phyloP scores from a whole-genome alignment of 2,329 filamentous ascomycete genomes.

The Ustilaginoidea virens region DNA sequence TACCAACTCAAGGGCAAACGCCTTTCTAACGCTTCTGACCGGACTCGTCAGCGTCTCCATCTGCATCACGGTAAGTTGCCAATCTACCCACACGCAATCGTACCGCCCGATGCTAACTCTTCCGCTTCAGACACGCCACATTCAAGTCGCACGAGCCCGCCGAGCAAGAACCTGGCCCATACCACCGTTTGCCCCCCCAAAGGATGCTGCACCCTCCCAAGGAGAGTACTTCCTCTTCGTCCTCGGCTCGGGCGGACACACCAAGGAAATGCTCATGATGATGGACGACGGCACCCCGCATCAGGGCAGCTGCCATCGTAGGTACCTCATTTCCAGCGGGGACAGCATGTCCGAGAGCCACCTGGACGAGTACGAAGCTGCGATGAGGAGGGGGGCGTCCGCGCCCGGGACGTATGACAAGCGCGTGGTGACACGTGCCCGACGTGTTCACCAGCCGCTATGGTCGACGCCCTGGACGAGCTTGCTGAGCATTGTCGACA shows the following conservation, averaged over 20 bases:
- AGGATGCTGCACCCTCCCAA: not conserved
- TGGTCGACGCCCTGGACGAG: slow-evolving; percentile 56
- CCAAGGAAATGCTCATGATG: slow-evolving; percentile 84
- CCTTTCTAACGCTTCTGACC: slow-evolving; percentile 8
- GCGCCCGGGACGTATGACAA: slow-evolving; percentile 41
- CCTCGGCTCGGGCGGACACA: slow-evolving; percentile 87
- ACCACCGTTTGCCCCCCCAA: not conserved
- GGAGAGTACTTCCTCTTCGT: slow-evolving; percentile 55
- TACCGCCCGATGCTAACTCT: not conserved
- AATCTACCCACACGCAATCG: not conserved
- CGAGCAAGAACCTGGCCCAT: slow-evolving; percentile 7
- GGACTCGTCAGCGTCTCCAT: slow-evolving; percentile 10
- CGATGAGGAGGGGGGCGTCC: slow-evolving; percentile 12
- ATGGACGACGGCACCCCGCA: slow-evolving; percentile 44
- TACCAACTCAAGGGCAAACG: too few relatives aligned
- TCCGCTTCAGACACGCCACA: slow-evolving; percentile 13
- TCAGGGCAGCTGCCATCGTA: slow-evolving; percentile 46
- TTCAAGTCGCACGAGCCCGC: slow-evolving; percentile 12
- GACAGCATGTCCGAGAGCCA: slow-evolving; percentile 52
- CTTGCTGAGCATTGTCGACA: slow-evolving; percentile 47
- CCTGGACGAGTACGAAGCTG: slow-evolving; percentile 40
- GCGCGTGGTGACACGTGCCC: slow-evolving; percentile 57
- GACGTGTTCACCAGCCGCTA: slow-evolving; percentile 68
- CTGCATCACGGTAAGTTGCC: slow-evolving; percentile 15
- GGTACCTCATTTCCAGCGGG: slow-evolving; percentile 66